phyloP scores from a whole-genome alignment of 1,284 basidiomycete genomes.

The Ganoderma lingzhi region DNA sequence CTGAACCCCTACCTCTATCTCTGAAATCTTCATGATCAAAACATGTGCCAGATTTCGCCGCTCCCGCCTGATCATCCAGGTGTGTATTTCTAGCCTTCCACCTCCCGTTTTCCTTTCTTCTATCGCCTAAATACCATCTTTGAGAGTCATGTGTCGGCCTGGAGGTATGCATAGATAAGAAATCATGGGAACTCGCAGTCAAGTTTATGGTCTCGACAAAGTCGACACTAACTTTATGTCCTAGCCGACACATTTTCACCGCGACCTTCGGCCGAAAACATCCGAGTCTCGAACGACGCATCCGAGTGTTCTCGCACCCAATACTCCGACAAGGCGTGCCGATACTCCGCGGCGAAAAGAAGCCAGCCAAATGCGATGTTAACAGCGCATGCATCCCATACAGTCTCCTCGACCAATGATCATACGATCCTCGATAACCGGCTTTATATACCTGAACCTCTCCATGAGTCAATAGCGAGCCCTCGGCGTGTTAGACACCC shows the following conservation, averaged over 20 bases:
- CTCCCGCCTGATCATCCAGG: too few relatives aligned
- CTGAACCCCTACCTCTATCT: not conserved
- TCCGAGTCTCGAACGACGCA: not conserved
- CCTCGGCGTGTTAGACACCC: not conserved
- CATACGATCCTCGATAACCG: not conserved
- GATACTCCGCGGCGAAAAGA: not conserved
- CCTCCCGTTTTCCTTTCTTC: not conserved
- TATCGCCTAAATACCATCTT: not conserved
- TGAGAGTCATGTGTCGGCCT: not conserved
- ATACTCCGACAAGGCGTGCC: not conserved
- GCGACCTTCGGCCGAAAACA: not conserved
- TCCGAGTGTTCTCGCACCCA: not conserved
- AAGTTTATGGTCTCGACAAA: not conserved
- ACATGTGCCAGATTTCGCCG: too few relatives aligned
- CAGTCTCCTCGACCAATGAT: not conserved
- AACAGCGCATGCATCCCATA: not conserved
- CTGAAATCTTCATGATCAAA: too few relatives aligned
- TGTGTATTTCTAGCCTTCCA: not conserved
- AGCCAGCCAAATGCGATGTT: not conserved
- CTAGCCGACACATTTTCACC: not conserved
- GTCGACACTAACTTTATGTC: not conserved
- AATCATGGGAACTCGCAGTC: not conserved
- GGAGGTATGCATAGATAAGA: not conserved
- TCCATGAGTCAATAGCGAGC: not conserved
- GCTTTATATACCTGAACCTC: conserved; percentile 3